Conservation (phyloP, 1,284 basidiomycete species). For the Heimioporus punctisporus region DNA sequence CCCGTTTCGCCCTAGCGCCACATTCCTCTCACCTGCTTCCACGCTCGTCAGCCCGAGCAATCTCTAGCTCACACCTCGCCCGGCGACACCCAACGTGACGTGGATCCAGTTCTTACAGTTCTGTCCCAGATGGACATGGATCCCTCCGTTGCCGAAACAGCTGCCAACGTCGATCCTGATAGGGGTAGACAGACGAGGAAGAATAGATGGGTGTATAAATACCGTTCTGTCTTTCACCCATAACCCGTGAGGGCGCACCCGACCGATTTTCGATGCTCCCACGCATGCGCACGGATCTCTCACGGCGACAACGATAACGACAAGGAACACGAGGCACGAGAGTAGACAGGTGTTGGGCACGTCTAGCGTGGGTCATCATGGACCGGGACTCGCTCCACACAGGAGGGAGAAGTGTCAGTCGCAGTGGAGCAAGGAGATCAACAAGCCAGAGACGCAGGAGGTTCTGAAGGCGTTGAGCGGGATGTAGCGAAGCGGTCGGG, state of each 20-base stretch:
- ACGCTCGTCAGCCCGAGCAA: slow-evolving; percentile 10
- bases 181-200: too few species aligned
- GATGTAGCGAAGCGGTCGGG: too few species aligned
- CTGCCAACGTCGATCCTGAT: too few species aligned
- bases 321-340: neutral
- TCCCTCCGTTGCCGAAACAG: neutral
- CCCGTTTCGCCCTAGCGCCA: slow-evolving; percentile 1
- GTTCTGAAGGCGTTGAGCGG: slow-evolving; percentile 15
- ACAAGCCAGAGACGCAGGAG: slow-evolving; percentile 23
- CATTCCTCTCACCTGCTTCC: slow-evolving; percentile 11
- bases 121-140: neutral
- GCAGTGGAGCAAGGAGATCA: slow-evolving; percentile 19
- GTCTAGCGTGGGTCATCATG: neutral
- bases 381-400: too few species aligned
- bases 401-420: slow-evolving; percentile 9
- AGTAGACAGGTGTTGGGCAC: neutral
- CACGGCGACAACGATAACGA: neutral
- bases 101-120: too few species aligned
- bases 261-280: slow-evolving; percentile 19
- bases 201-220: neutral
- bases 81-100: too few species aligned
- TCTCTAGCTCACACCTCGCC: neutral
- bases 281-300: too few species aligned
- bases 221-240: slow-evolving; percentile 9
- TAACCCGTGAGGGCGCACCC: slow-evolving; percentile 8